Base-by-base conservation (phyloP, 805 yeast genomes). In the Candida krabiensis region DNA sequence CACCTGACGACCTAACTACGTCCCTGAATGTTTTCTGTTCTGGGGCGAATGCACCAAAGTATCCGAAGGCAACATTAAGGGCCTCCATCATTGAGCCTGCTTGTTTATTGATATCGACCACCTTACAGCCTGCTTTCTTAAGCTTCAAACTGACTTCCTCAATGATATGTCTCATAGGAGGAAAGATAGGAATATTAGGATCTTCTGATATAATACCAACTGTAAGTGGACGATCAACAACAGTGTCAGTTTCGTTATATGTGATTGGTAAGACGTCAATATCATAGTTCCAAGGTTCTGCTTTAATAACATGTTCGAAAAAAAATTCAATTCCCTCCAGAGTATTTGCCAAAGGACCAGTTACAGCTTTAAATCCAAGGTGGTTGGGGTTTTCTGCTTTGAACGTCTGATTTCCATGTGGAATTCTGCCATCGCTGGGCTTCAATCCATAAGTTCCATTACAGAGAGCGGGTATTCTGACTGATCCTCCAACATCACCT, bases 401-500 rank as follows among this genome's bases (percentile, higher is more conserved):
- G 5, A 18, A 30, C 9, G 30, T 27, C 30, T 28, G 37, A n/a
- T 25, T 64, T 56, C 31, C 59, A 50, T 29, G 66, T 34, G 23
- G 75, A 60, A 19, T 30, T n/a, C 56, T 33, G 12, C 43, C 33
- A 27, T 41, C n/a, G 17, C 78, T 67, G 4, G 82, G 80, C 38
- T 78, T 70, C 38, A 79, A 50, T 4, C 82, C 82, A 51, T 64
- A 71, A 23, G 70, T 53, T n/a, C 80, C 79, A 37, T 71, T 66
- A 48, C 67, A 74, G 0, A 79, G 75, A n/a, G 80, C 73, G 2
- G 84, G 84, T 9, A 67, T 67, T 34, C 84, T 64, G 30, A 79
- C 70, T 15, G 78, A 69, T 0, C 84, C 84, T 37, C 83, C 84
- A 41, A 79, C 75, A 49, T 79, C 84, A 11, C 80, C 71, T 8